Evolutionary conservation across 345 rosid species (phyloP).

Genomic region (Geranium brycei): DNA sequence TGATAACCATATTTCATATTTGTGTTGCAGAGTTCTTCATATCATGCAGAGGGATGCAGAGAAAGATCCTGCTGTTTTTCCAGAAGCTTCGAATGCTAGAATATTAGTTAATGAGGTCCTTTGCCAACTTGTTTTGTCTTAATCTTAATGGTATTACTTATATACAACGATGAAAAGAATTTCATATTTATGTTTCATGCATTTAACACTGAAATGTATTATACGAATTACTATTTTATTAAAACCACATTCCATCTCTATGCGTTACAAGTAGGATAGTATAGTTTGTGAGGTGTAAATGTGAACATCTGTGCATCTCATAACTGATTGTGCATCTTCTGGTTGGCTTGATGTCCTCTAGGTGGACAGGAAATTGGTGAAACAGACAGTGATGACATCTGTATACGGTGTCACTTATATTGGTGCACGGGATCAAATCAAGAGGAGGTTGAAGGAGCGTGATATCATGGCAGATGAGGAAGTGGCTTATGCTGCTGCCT

Average conservation of each 20-base stretch:
- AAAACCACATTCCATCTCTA: no score
- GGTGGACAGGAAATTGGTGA: conserved; percentile 98
- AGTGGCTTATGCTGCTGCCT: conserved; percentile 53
- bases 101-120: conserved; percentile 53
- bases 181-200: no score
- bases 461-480: conserved; percentile 42
- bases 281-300: no score
- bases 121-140: conserved; percentile 8
- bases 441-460: conserved; percentile 87
- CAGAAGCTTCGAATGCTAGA: conserved; percentile 63
- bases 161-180: no score
- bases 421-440: conserved; percentile 95
- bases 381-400: conserved; percentile 99
- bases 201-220: background rate
- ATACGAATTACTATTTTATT: no score
- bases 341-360: conserved; percentile 20
- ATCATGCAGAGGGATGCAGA: conserved; percentile 74
- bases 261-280: no score
- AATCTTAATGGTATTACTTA: background rate
- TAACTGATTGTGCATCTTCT: conserved; percentile 4
- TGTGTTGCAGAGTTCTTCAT: conserved; percentile 56
- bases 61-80: conserved; percentile 53
- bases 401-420: conserved; percentile 93
- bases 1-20: no score
- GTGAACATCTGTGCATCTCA: background rate